phyloP scores from a whole-genome alignment of 2,329 filamentous ascomycete species.

The Laburnicola sp. region DNA sequence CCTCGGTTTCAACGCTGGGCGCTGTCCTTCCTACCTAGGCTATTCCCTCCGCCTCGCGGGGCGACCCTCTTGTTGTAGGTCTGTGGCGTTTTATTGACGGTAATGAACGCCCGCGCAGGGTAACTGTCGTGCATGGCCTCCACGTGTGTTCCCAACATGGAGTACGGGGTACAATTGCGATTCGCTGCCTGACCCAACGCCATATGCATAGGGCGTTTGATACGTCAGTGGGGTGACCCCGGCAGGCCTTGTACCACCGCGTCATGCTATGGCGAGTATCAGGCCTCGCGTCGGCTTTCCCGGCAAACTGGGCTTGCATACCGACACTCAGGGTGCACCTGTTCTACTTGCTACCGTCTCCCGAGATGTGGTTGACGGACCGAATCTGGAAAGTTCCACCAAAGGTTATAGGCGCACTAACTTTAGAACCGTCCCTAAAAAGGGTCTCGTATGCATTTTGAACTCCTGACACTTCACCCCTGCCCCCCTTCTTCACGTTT shows the following conservation, averaged over 20 bases:
- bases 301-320: not conserved
- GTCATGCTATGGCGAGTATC: not conserved
- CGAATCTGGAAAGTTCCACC: too few species aligned
- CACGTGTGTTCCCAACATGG: constrained; percentile 12
- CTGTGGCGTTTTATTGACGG: constrained; percentile 4
- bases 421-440: too few species aligned
- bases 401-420: too few species aligned
- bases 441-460: too few species aligned
- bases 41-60: not conserved
- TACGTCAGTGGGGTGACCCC: not conserved
- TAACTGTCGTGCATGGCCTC: constrained; percentile 6
- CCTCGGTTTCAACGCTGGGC: not conserved
- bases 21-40: not conserved
- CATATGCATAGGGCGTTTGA: not conserved
- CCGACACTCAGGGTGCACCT: not conserved
- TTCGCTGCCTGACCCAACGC: constrained; percentile 1
- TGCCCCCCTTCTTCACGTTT: not conserved
- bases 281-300: too few species aligned
- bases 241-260: not conserved
- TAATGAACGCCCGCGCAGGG: not conserved
- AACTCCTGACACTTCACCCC: too few species aligned
- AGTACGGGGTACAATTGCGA: not conserved
- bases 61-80: not conserved
- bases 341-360: too few species aligned
- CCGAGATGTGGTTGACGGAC: too few species aligned